phyloP scores from a whole-genome alignment of 805 yeast species.

The Isabelozyma heimii region DNA sequence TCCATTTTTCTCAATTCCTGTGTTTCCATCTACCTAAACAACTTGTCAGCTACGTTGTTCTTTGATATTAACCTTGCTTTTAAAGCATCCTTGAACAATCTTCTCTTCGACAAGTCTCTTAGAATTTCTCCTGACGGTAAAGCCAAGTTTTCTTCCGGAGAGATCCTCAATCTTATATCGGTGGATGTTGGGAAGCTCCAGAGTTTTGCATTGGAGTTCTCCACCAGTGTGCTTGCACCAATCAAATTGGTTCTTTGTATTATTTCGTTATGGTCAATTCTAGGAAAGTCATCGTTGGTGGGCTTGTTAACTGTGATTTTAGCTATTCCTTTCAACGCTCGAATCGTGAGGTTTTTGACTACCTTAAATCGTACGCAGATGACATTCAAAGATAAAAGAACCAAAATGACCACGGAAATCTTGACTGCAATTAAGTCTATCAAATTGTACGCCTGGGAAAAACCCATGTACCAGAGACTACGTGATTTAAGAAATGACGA shows the following conservation, averaged over 20 bases:
- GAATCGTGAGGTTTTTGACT: slow-evolving; percentile 42
- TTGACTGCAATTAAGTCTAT: slow-evolving; percentile 59
- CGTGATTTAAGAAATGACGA: slow-evolving; percentile 58
- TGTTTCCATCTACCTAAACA: slow-evolving; percentile 58
- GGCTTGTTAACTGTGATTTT: slow-evolving; percentile 53
- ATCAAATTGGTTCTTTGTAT: slow-evolving; percentile 52
- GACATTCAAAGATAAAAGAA: slow-evolving; percentile 61
- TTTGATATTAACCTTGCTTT: slow-evolving; percentile 62
- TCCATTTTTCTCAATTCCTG: slow-evolving; percentile 64
- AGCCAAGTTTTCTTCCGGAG: slow-evolving; percentile 64
- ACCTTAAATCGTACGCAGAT: slow-evolving; percentile 51
- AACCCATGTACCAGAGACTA: slow-evolving; percentile 55
- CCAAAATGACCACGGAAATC: slow-evolving; percentile 57
- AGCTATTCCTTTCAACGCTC: slow-evolving; percentile 58
- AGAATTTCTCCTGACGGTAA: slow-evolving; percentile 65
- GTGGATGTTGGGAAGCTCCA: slow-evolving; percentile 72
- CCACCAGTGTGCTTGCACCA: slow-evolving; percentile 58
- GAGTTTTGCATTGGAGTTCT: slow-evolving; percentile 53
- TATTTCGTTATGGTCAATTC: slow-evolving; percentile 49
- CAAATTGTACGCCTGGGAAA: slow-evolving; percentile 70
- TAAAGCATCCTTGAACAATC: slow-evolving; percentile 62
- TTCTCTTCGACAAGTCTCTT: slow-evolving; percentile 70
- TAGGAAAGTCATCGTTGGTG: slow-evolving; percentile 59
- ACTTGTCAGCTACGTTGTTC: slow-evolving; percentile 62
- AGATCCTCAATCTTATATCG: slow-evolving; percentile 73